Conservation (phyloP, 2,329 filamentous ascomycete genomes). For the Metarhizium robertsii region DNA sequence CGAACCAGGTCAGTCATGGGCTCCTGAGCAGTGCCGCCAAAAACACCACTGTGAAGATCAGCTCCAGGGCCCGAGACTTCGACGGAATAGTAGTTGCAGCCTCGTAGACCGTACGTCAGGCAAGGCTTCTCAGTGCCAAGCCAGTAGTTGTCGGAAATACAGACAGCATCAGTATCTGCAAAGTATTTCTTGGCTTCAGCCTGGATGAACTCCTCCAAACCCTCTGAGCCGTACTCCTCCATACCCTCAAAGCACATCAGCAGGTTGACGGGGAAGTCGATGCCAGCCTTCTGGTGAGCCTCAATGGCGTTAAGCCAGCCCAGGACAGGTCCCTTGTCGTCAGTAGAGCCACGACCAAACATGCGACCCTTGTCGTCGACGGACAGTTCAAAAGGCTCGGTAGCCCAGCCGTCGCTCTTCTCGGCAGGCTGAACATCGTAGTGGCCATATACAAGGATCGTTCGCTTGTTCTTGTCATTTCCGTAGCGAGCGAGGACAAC, state of each 20-base stretch:
- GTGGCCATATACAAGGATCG: conserved; percentile 94
- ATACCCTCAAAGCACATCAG: conserved; percentile 99
- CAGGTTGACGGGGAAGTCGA: conserved; percentile 94
- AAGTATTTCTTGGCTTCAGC: conserved; percentile 91
- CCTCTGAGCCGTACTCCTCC: conserved; percentile 98
- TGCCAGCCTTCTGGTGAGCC: conserved; percentile 87
- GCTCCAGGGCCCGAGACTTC: conserved; percentile 85
- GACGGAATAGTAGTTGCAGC: conserved; percentile 95
- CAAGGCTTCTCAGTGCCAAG: conserved; percentile 97
- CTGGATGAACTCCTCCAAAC: conserved; percentile 88
- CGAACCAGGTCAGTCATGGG: conserved; percentile 94
- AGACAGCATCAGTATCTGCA: conserved; percentile 89
- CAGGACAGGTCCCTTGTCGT: conserved; percentile 95
- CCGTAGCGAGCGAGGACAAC: conserved; percentile 90
- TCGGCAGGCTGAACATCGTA: conserved; percentile 97
- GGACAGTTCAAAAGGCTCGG: conserved; percentile 82
- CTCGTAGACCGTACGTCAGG: conserved; percentile 91
- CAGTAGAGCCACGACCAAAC: conserved; percentile 91
- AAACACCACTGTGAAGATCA: conserved; percentile 94
- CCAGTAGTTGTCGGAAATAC: conserved; percentile 99
- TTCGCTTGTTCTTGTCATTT: conserved; percentile 84
- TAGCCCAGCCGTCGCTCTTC: conserved; percentile 90
- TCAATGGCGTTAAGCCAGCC: conserved; percentile 98
- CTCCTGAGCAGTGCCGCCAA: conserved; percentile 92
- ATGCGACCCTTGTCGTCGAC: conserved; percentile 88